A percentile compares a stretch with the other conserved stretches of the same genome.
Evolutionary conservation across 805 yeast genomes (phyloP).

Genomic region (Ogataea philodendri): DNA sequence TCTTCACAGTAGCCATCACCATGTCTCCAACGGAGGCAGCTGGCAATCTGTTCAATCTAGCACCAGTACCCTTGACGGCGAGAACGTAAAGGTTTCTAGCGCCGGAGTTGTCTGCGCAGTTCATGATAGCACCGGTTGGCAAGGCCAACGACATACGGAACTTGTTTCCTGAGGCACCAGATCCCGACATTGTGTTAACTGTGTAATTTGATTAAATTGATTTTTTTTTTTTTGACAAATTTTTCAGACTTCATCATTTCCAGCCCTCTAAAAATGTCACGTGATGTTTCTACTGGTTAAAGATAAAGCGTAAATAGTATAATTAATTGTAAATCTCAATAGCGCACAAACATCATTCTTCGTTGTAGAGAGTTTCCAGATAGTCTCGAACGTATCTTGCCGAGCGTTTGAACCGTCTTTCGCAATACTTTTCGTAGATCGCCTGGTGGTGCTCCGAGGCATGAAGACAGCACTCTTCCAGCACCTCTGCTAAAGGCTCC

Average conservation of each 20-base stretch:
- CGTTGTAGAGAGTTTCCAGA: constrained; percentile 37
- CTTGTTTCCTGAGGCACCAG: constrained; percentile 99
- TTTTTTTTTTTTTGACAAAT: constrained; percentile 8
- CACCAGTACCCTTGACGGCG: constrained; percentile 99
- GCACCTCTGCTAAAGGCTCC: constrained; percentile 68
- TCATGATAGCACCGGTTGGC: constrained; percentile 99
- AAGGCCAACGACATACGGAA: constrained; percentile 99
- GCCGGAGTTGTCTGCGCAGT: constrained; percentile 99
- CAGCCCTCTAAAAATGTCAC: constrained; percentile 9
- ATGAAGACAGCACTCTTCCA: constrained; percentile 65
- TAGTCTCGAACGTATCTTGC: constrained; percentile 78
- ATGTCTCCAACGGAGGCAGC: constrained; percentile 99
- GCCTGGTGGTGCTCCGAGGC: constrained; percentile 69
- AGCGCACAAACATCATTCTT: constrained; percentile 20
- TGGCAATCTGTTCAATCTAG: constrained; percentile 99
- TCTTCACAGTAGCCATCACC: constrained; percentile 99
- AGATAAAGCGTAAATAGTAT: constrained; percentile 16
- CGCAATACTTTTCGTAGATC: constrained; percentile 85
- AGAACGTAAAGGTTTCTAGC: constrained; percentile 98
- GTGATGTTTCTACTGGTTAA: constrained; percentile 3
- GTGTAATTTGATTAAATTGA: constrained; percentile 10
- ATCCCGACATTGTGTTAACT: constrained; percentile 60
- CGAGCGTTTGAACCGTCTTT: constrained; percentile 77
- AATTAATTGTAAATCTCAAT: constrained; percentile 15
- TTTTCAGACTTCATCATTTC: constrained; percentile 7